Conservation (phyloP, 345 rosid species). For the Acer yangbiense region DNA sequence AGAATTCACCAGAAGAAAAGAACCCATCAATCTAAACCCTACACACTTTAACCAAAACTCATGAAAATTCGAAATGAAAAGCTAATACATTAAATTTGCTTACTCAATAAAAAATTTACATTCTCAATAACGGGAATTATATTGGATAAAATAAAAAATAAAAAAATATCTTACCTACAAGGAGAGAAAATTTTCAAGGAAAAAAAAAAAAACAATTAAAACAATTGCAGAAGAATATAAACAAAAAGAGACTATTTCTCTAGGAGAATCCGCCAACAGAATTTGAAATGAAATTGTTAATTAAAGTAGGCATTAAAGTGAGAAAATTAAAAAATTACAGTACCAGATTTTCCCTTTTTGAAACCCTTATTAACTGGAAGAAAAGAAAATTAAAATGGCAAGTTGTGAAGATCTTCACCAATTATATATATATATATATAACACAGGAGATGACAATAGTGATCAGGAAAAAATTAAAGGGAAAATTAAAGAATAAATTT, state of each 20-base stretch:
- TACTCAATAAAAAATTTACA: background rate
- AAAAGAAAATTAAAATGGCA: background rate
- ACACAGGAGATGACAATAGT: background rate
- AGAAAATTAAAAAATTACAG: background rate
- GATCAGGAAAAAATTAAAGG: background rate
- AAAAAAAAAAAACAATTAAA: background rate
- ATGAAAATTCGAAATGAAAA: background rate
- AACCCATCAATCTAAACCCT: constrained; percentile 19
- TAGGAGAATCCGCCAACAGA: constrained; percentile 32
- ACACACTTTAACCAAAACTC: constrained; percentile 4
- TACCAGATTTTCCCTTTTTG: background rate
- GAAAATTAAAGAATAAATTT: background rate
- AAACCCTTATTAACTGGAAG: background rate
- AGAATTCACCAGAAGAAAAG: background rate
- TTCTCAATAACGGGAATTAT: background rate
- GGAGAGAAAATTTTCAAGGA: background rate
- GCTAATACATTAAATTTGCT: background rate
- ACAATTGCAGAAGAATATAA: constrained; percentile 1
- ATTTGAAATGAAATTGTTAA: constrained; percentile 27
- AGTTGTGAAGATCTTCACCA: background rate
- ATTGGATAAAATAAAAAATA: background rate
- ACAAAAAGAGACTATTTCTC: constrained; percentile 8
- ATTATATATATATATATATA: no score
- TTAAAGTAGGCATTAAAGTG: background rate
- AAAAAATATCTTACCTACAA: background rate